phyloP scores from a whole-genome alignment of 2,329 filamentous ascomycete genomes.

The Podosphaera aphanis region DNA sequence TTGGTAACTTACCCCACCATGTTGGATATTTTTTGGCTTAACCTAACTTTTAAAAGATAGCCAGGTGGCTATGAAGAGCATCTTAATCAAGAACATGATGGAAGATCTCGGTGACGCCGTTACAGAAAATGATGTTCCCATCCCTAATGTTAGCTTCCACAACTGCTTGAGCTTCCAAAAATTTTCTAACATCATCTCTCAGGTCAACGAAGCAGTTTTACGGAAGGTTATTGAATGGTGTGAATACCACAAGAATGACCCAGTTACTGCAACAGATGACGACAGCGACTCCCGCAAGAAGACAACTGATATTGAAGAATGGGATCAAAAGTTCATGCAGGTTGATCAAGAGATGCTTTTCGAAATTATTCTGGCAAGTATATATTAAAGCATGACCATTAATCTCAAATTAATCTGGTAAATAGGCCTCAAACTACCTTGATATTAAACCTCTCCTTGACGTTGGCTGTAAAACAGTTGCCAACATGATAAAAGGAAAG shows the following conservation, averaged over 20 bases:
- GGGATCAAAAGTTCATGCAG: conserved; percentile 99
- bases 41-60: conserved; percentile 32
- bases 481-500: conserved; percentile 99
- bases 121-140: conserved; percentile 38
- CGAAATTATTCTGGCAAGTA: conserved; percentile 80
- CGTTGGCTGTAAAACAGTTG: conserved; percentile 96
- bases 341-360: conserved; percentile 99
- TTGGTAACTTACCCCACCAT: conserved; percentile 21
- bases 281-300: conserved; percentile 90
- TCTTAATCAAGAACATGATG: conserved; percentile 96
- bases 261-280: conserved; percentile 59
- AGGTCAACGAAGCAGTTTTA: conserved; percentile 82
- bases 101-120: conserved; percentile 60
- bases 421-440: conserved; percentile 83
- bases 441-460: conserved; percentile 97
- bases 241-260: conserved; percentile 78
- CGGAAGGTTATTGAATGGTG: conserved; percentile 98
- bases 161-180: background rate
- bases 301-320: conserved; percentile 97
- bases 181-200: conserved; percentile 5
- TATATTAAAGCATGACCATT: background rate
- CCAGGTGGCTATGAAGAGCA: conserved; percentile 66
- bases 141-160: conserved; percentile 43
- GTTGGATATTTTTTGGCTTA: background rate
- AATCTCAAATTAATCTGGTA: background rate